A percentile compares a stretch with the other conserved stretches of the same genome.
phyloP scores from a whole-genome alignment of 805 yeast genomes.

The Kluyveromyces wickerhamii region DNA sequence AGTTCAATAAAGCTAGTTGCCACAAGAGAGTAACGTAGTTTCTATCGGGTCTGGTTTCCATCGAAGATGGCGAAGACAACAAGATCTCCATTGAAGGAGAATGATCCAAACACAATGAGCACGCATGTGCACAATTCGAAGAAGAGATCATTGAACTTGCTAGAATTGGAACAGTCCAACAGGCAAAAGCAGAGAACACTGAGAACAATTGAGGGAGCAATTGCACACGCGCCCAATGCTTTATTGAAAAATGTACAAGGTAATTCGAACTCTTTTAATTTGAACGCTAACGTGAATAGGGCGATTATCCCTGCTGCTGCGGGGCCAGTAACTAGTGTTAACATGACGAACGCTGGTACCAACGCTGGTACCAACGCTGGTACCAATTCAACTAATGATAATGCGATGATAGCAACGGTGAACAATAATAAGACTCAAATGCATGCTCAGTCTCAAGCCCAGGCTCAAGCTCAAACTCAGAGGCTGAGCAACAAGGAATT shows the following conservation, averaged over 20 bases:
- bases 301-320: background rate
- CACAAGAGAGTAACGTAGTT: no score
- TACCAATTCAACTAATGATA: no score
- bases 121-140: constrained; percentile 10
- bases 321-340: no score
- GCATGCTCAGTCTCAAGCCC: no score
- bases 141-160: constrained; percentile 21
- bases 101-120: constrained; percentile 22
- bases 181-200: constrained; percentile 17
- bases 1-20: no score
- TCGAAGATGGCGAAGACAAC: constrained; percentile 6
- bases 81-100: constrained; percentile 29
- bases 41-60: no score
- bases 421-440: no score
- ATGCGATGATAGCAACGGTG: no score
- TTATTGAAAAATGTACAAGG: constrained; percentile 11
- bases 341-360: background rate
- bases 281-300: constrained; percentile 1
- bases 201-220: constrained; percentile 32
- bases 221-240: constrained; percentile 16
- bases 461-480: background rate
- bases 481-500: constrained; percentile 29
- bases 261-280: constrained; percentile 6
- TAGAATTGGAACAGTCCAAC: constrained; percentile 13
- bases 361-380: background rate